Conservation (phyloP, 2,329 filamentous ascomycete species). For the Phialocephala sp. region DNA sequence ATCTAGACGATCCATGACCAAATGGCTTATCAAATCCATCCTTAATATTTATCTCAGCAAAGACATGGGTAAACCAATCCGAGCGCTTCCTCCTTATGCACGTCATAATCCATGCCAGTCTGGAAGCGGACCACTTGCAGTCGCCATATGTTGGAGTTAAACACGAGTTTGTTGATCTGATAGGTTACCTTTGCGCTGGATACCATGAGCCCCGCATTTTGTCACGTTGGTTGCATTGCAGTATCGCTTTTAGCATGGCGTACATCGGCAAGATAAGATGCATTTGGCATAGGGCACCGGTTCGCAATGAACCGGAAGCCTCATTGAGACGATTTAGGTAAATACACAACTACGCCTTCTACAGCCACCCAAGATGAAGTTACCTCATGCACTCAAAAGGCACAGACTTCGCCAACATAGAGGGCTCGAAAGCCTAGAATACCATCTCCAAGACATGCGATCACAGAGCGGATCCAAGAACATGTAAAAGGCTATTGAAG, state of each 20-base stretch:
- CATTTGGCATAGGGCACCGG: neutral
- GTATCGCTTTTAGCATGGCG: neutral
- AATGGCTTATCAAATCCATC: neutral
- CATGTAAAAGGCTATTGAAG: neutral
- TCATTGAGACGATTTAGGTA: neutral
- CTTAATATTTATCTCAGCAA: constrained; percentile 6
- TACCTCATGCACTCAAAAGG: neutral
- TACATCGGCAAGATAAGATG: constrained; percentile 7
- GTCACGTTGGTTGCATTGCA: constrained; percentile 7
- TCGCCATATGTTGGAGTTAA: neutral
- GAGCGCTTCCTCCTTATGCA: neutral
- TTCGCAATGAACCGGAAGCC: neutral
- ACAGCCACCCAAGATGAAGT: neutral
- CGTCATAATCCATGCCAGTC: neutral
- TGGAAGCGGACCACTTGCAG: constrained; percentile 3
- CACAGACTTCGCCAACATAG: neutral
- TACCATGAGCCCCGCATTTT: neutral
- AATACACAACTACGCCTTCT: neutral
- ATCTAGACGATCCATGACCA: neutral
- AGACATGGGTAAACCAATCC: neutral
- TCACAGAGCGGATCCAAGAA: neutral
- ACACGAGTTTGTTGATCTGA: neutral
- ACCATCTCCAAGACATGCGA: neutral
- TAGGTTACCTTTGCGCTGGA: neutral
- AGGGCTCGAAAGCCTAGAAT: neutral